phyloP scores from a whole-genome alignment of 768 basidiomycete species.

The Tulasnella sp. region DNA sequence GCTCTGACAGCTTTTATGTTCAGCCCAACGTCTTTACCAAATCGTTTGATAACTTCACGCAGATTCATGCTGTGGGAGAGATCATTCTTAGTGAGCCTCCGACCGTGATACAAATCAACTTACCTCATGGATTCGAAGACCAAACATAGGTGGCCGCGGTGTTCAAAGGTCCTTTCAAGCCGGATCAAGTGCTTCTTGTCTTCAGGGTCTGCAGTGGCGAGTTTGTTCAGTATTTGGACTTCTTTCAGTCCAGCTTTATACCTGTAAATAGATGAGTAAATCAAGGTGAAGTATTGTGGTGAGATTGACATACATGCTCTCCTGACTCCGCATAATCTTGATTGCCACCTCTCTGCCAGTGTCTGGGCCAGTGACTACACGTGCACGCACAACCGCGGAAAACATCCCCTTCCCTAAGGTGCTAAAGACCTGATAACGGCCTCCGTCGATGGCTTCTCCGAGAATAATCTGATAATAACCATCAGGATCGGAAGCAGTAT shows the following conservation, averaged over 20 bases:
- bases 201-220: constrained; percentile 81
- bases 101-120: constrained; percentile 17
- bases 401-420: constrained; percentile 99
- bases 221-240: constrained; percentile 72
- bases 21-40: constrained; percentile 94
- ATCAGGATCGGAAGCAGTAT: constrained; percentile 85
- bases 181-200: constrained; percentile 95
- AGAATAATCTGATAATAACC: constrained; percentile 92
- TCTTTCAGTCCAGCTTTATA: constrained; percentile 92
- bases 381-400: constrained; percentile 86
- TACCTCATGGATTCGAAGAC: constrained; percentile 93
- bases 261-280: constrained; percentile 35
- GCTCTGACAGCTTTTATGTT: constrained; percentile 96
- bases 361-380: constrained; percentile 56
- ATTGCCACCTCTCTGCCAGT: constrained; percentile 78
- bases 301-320: constrained; percentile 65
- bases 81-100: neutral
- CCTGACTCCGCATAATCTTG: constrained; percentile 91
- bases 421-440: constrained; percentile 87
- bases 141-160: constrained; percentile 89
- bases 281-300: neutral
- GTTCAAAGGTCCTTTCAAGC: constrained; percentile 90
- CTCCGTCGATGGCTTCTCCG: constrained; percentile 85
- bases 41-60: constrained; percentile 93
- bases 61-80: constrained; percentile 70